Conservation (phyloP, 2,329 filamentous ascomycete genomes). For the Beauveria pseudobassiana region DNA sequence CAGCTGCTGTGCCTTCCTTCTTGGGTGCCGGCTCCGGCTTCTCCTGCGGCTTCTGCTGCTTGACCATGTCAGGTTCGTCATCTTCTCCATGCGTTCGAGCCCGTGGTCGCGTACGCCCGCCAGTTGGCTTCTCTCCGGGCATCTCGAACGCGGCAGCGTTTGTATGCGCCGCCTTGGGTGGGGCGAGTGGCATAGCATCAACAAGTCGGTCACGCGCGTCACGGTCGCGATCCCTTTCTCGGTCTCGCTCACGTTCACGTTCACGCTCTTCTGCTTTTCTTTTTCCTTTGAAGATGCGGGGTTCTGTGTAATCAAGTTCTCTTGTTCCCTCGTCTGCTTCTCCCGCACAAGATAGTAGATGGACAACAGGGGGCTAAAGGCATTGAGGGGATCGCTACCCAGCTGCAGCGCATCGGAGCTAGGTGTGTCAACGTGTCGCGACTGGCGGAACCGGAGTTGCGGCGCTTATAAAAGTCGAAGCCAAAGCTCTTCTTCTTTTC, state of each 20-base stretch:
- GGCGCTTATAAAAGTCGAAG: slow-evolving; percentile 94
- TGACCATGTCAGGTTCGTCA: slow-evolving; percentile 60
- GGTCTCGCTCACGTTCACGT: slow-evolving; percentile 21
- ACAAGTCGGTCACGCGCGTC: not conserved
- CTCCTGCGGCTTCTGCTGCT: slow-evolving; percentile 35
- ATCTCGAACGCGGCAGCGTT: slow-evolving; percentile 81
- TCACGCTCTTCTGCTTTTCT: slow-evolving; percentile 24
- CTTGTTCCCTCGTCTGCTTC: slow-evolving; percentile 74
- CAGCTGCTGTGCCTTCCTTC: slow-evolving; percentile 81
- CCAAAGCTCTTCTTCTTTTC: slow-evolving; percentile 82
- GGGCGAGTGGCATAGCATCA: slow-evolving; percentile 56
- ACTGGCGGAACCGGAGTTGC: slow-evolving; percentile 74
- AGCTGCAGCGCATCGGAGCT: slow-evolving; percentile 79
- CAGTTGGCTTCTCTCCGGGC: slow-evolving; percentile 79
- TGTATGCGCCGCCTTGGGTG: slow-evolving; percentile 82
- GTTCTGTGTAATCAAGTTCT: slow-evolving; percentile 29
- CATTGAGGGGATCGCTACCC: slow-evolving; percentile 82
- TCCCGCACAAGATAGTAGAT: slow-evolving; percentile 96
- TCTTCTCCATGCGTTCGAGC: slow-evolving; percentile 94
- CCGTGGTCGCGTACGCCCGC: slow-evolving; percentile 73
- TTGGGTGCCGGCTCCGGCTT: slow-evolving; percentile 56
- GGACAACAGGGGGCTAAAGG: slow-evolving; percentile 84
- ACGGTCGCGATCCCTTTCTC: slow-evolving; percentile 25
- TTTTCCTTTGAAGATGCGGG: slow-evolving; percentile 35
- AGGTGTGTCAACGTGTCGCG: slow-evolving; percentile 76